Percentiles rank a stretch among this genome's conserved stretches.
phyloP scores from a whole-genome alignment of 345 rosid species.

The Euphorbia pulcherrima region DNA sequence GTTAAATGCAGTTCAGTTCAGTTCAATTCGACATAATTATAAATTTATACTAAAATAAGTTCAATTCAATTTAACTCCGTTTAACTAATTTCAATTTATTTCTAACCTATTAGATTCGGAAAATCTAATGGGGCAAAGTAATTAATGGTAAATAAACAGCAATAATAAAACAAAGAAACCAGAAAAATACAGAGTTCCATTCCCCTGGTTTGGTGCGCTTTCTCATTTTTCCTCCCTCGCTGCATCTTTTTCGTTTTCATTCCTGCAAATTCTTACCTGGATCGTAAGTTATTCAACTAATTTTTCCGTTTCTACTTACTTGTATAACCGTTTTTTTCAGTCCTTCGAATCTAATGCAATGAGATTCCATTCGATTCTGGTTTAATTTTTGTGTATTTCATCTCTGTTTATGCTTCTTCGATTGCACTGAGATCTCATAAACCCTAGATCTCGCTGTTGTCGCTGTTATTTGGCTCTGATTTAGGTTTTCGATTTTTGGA shows the following conservation, averaged over 20 bases:
- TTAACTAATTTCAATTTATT: no score
- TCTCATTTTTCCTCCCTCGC: slow-evolving; percentile 10
- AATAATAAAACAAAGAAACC: not conserved
- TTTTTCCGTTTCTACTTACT: not conserved
- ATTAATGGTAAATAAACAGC: not conserved
- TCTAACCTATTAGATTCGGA: no score
- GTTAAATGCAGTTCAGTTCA: no score
- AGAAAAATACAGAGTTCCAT: slow-evolving; percentile 9
- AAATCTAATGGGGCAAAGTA: not conserved
- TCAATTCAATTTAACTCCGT: no score
- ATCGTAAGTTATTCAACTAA: slow-evolving; percentile 35
- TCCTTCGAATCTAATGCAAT: slow-evolving; percentile 2
- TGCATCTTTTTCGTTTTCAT: not conserved
- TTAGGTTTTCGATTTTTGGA: slow-evolving; percentile 38
- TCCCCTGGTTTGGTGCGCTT: slow-evolving; percentile 22
- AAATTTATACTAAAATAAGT: no score
- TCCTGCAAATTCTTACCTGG: slow-evolving; percentile 20
- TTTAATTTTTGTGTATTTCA: not conserved
- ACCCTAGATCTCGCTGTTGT: slow-evolving; percentile 44
- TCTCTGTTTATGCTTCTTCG: slow-evolving; percentile 7
- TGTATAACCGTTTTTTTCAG: not conserved
- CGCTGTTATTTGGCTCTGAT: slow-evolving; percentile 17
- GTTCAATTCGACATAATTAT: no score
- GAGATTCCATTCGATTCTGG: not conserved
- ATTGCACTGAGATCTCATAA: slow-evolving; percentile 23